Base-by-base conservation (phyloP, 306 rosid genomes). In the Dryas octopetala region DNA sequence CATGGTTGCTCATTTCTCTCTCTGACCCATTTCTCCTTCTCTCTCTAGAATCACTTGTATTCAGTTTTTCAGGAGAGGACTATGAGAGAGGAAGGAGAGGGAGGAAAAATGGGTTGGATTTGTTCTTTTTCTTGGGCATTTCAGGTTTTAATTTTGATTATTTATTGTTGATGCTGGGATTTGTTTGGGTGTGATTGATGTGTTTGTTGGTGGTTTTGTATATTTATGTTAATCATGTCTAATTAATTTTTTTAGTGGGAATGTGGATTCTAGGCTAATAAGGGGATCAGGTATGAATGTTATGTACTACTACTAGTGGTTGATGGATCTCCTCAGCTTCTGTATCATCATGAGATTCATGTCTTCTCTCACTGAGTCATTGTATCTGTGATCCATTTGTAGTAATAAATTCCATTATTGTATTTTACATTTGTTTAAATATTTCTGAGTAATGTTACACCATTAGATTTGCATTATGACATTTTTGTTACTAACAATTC, bases 331-430 rank as follows among this genome's bases (percentile, higher is more conserved):
- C 50, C 13, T 68, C 28, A 10, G 54, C 62, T 58, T 67, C 59
- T 62, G 70, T 79, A 76, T 13, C 23, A 23, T 23, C 23, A n/a
- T n/a, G n/a, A n/a, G n/a, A n/a, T n/a, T n/a, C n/a, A 23, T 23
- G 49, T 70, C 44, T 53, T 52, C 40, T 73, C 73, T 62, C 38
- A 47, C 49, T 11, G 59, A 66, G 4, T 26, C 73, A 68, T 74
- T 66, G 85, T 71, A 80, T 62, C 66, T 68, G 68, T 74, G 80
- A 74, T 73, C 76, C 77, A 76, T 68, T 62, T 67, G 8, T 38
- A 41, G 68, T 73, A 76, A 69, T 80, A 73, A 80, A 80, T 71
- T 77, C 41, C 66, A 73, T 78, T 76, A 61, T 61, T 70, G 67
- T 44, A 43, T 71, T 65, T 10, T 55, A 58, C 49, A 40, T 0